Percentiles rank a stretch among this genome's conserved stretches.
phyloP scores from a whole-genome alignment of 1,284 basidiomycete species.

The Tilletia walkeri region DNA sequence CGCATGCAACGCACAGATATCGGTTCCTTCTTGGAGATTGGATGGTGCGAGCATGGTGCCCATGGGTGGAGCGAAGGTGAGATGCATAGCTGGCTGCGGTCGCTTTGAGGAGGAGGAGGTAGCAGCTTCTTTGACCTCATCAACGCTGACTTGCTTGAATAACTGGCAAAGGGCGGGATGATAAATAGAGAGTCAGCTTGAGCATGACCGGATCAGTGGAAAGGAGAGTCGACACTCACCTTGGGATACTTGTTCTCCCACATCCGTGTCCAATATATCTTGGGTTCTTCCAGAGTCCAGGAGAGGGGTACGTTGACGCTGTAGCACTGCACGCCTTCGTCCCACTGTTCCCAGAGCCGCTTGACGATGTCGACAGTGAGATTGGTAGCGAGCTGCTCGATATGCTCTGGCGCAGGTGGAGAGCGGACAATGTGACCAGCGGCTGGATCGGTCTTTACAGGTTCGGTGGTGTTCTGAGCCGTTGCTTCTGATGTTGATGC shows the following conservation, averaged over 20 bases:
- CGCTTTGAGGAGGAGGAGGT: slow-evolving; percentile 19
- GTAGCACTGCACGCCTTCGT: slow-evolving; percentile 41
- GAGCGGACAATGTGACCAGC: slow-evolving; percentile 3
- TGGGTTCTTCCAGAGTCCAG: slow-evolving; percentile 39
- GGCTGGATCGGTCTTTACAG: slow-evolving; percentile 20
- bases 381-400: slow-evolving; percentile 31
- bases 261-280: slow-evolving; percentile 47
- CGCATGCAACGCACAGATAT: slow-evolving; percentile 29
- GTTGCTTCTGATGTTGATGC: background rate
- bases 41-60: slow-evolving; percentile 37
- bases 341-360: slow-evolving; percentile 43
- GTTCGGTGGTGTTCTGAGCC: slow-evolving; percentile 22
- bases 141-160: slow-evolving; percentile 16
- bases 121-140: background rate
- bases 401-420: slow-evolving; percentile 15
- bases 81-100: slow-evolving; percentile 30
- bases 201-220: background rate
- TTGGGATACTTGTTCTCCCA: slow-evolving; percentile 41
- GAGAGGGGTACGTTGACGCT: slow-evolving; percentile 51
- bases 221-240: background rate
- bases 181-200: slow-evolving; percentile 19
- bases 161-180: slow-evolving; percentile 11
- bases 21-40: slow-evolving; percentile 35
- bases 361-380: slow-evolving; percentile 34
- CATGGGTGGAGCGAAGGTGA: slow-evolving; percentile 51